These are phyloP conservation scores for Lentinula raphanica DNA, from an alignment of 768 basidiomycete species.

Conservation along the genomic window DNA sequence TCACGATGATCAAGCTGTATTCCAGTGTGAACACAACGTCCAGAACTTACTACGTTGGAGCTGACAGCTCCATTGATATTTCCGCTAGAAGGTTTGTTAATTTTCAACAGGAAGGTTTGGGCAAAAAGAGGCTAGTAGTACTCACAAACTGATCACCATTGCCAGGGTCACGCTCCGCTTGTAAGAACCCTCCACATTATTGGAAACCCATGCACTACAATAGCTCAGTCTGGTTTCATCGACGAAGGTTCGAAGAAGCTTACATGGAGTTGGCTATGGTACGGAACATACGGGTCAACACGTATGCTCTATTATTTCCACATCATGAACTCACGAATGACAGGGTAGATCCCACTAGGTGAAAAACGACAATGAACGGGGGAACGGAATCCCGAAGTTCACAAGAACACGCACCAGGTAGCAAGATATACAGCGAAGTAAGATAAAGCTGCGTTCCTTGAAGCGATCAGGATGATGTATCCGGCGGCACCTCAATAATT, in stretches of 20 bases:
- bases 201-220: slow-evolving; percentile 50
- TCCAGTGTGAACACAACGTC: not conserved
- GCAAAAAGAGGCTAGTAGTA: not conserved
- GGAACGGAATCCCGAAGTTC: not conserved
- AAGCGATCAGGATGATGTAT: slow-evolving; percentile 66
- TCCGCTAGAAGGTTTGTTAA: slow-evolving; percentile 46
- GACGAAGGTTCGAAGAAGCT: slow-evolving; percentile 1
- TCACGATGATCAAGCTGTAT: not conserved
- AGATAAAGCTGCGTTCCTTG: slow-evolving; percentile 57
- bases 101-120: not conserved
- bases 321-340: slow-evolving; percentile 46
- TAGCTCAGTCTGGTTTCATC: not conserved
- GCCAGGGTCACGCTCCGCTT: slow-evolving; percentile 69
- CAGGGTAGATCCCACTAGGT: slow-evolving; percentile 65
- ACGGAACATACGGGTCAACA: not conserved
- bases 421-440: slow-evolving; percentile 72
- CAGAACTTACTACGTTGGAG: slow-evolving; percentile 63
- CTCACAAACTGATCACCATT: slow-evolving; percentile 63
- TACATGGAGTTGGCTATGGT: slow-evolving; percentile 56
- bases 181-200: slow-evolving; percentile 72
- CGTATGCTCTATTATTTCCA: not conserved
- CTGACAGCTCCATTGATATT: slow-evolving; percentile 75
- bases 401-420: slow-evolving; percentile 31
- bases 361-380: slow-evolving; percentile 5
- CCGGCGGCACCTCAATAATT: slow-evolving; percentile 42